Percentiles rank a stretch among this genome's conserved stretches.
These are phyloP conservation scores for Leishmania amazonensis DNA, from an alignment of 208 protist genomes.

Conservation along the genomic window DNA sequence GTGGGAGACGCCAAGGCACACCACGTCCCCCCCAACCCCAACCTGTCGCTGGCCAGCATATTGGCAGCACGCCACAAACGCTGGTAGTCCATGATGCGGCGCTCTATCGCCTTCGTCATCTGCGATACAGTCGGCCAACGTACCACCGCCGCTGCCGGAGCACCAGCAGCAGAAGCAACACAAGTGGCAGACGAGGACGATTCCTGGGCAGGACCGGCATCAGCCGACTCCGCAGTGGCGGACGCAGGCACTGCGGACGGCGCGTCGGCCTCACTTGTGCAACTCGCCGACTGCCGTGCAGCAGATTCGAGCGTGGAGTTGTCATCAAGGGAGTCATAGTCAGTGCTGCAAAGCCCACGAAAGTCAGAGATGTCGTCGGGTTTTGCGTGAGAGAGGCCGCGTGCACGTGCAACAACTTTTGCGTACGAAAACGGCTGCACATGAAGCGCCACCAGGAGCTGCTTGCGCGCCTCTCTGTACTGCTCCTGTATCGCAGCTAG, in stretches of 20 bases:
- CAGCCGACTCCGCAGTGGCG: not conserved
- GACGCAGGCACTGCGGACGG: not conserved
- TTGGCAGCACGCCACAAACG: constrained; percentile 8
- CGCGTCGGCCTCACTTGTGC: not conserved
- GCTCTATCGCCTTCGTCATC: constrained; percentile 6
- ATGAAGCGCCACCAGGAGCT: not conserved
- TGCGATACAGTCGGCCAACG: constrained; percentile 4
- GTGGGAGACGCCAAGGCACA: not conserved
- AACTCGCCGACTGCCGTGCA: not conserved
- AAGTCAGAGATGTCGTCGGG: not conserved
- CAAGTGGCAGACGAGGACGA: not conserved
- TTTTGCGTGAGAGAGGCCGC: not conserved
- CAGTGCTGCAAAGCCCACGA: not conserved
- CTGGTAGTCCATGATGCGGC: constrained; percentile 1
- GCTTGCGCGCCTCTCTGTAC: constrained; percentile 3
- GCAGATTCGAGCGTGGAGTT: not conserved
- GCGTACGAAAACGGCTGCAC: constrained; percentile 14
- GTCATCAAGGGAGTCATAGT: not conserved
- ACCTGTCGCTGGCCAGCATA: not conserved
- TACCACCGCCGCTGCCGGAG: not conserved
- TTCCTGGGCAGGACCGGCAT: not conserved
- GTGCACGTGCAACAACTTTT: not conserved
- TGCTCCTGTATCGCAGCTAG: not conserved
- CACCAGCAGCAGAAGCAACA: not conserved
- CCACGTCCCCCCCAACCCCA: too few species aligned